Evolutionary conservation across 352 stramenopile species (phyloP), one percentile per base, ranked within the genome.

Genomic region (Pythium pectinolyticum): DNA sequence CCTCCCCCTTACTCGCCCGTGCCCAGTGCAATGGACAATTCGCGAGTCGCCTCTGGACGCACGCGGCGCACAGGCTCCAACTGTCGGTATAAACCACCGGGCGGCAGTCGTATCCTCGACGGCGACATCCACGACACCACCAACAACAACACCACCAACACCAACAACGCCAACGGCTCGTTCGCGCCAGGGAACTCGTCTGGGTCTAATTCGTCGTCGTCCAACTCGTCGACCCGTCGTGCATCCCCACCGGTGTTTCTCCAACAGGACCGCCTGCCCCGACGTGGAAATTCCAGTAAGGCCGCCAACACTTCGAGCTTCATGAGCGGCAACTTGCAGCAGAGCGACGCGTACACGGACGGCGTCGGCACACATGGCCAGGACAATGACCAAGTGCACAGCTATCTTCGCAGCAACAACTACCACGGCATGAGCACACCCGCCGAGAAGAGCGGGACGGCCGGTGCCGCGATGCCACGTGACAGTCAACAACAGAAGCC

Each of bases 391-490:
- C 39, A 50, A 14, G 39, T 17, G 19, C 14, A 32, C 45, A 24
- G 46, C 45, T n/a, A 35, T 20, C 39, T 46, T 35, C 45, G 28
- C 55, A 9, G 20, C 22, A 27, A 56, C 40, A 43, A 61, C 56
- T 72, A 72, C 45, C 17, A 63, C 10, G 51, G 57, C 41, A 51
- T 67, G 35, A 31, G 37, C 51, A 72, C 64, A 52, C 64, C 64
- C 15, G 57, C 43, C 28, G 63, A 65, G n/a, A 63, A 63, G 30
- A 15, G 10, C 28, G 51, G 53, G 24, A 37, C 51, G 7, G 60
- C 60, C 8, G 53, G 47, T 22, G 63, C 53, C 25, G 34, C n/a
- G 17, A 48, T 70, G 40, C 63, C 63, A 41, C 63, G 63, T 50
- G 63, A 70, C 49, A 58, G 39, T 24, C 63, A 70, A 50, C 55